phyloP scores from a whole-genome alignment of 257 asterid genomes.

The Lithospermum erythrorhizon region DNA sequence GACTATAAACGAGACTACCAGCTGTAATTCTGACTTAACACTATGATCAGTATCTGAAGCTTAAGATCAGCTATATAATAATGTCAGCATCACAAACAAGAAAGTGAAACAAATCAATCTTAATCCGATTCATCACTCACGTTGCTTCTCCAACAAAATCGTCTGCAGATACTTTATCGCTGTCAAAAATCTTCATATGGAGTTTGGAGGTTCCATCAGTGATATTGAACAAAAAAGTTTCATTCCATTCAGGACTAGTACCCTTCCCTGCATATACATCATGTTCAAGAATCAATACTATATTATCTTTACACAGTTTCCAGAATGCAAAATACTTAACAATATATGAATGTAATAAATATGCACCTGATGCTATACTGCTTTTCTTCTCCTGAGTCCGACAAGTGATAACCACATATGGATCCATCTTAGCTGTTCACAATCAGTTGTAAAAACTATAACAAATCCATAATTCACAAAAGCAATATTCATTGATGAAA shows the following conservation, averaged over 20 bases:
- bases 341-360: neutral
- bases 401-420: conserved; percentile 52
- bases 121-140: conserved; percentile 28
- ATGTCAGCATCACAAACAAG: neutral
- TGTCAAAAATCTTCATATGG: conserved; percentile 58
- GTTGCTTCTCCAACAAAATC: conserved; percentile 70
- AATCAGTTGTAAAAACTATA: neutral
- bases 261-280: conserved; percentile 36
- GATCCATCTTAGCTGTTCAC: conserved; percentile 53
- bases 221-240: conserved; percentile 60
- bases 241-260: conserved; percentile 69
- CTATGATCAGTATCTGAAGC: too few species aligned
- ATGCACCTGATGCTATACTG: conserved; percentile 51
- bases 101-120: too few species aligned
- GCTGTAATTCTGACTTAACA: too few species aligned
- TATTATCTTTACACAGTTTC: neutral
- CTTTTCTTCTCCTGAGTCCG: conserved; percentile 82
- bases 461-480: neutral
- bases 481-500: too few species aligned
- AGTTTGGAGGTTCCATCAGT: conserved; percentile 36
- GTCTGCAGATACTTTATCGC: conserved; percentile 41
- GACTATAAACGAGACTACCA: too few species aligned
- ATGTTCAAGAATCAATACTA: neutral
- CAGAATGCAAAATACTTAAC: neutral
- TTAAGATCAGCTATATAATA: too few species aligned